Evolutionary conservation across 1,139 yeast species (phyloP), one percentile per base, ranked within the genome.

Genomic region (Petasospora rhodanensis): DNA sequence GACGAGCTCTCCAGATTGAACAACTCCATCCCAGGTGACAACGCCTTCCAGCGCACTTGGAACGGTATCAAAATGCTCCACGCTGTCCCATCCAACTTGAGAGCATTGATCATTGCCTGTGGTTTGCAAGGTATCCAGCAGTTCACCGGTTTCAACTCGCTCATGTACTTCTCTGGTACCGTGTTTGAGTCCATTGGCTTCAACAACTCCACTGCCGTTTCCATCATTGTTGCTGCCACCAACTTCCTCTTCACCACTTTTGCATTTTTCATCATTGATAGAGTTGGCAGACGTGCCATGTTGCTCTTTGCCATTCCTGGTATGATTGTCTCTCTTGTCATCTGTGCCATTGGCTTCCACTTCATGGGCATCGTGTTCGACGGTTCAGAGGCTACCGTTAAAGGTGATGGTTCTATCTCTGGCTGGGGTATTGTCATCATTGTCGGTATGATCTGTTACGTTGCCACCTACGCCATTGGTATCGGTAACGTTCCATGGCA

Each of bases 401-500:
- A 31, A 9, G 37, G 36, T 12, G 35, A 34, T 10, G 62, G 66
- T 10, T 55, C 64, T 12, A 74, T 81, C 28, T 64, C 77, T 23
- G 79, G 85, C 2, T 87, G 96, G 96, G 95, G 96, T 11, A 74
- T 83, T 43, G 78, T 86, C 10, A 77, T 89, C 38, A 80, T 91
- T 43, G 68, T 87, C 21, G 80, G 86, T 42, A 86, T 87, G 86
- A 85, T 89, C 48, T 58, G 76, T 34, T 91, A 73, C 54, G 96
- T 87, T 32, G 95, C 95, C 6, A 78, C 82, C 41, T 89, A 87
- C 56, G 95, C 96, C 26, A 67, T 85, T 46, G 97, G 97, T 49
- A 84, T 87, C 47, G 98, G 98, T 60, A 86, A 89, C 56, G 89
- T 86, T 40, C 97, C 98, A 31, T 89, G 98, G 98, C 95, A 91